phyloP scores from a whole-genome alignment of 2,329 filamentous ascomycete species.

The Penicillium nordicum region DNA sequence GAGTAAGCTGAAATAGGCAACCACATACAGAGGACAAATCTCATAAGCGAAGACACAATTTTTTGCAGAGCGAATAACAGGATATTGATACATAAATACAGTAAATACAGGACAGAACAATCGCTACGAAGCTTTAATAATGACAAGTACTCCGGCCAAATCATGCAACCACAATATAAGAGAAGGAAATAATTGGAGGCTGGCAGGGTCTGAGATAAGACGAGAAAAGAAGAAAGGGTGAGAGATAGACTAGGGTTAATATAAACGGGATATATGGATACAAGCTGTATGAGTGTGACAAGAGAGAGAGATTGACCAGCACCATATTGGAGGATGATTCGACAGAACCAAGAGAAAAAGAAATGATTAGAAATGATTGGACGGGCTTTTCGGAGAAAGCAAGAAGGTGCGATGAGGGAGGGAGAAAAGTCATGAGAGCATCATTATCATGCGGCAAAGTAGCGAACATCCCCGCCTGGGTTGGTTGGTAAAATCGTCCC shows the following conservation, averaged over 20 bases:
- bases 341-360: background rate
- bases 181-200: background rate
- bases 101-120: background rate
- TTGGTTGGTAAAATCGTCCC: background rate
- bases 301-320: background rate
- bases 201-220: background rate
- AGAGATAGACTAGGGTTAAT: slow-evolving; percentile 2
- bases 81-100: background rate
- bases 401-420: background rate
- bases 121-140: background rate
- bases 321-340: background rate
- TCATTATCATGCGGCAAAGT: slow-evolving; percentile 18
- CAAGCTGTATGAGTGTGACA: background rate
- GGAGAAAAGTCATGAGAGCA: slow-evolving; percentile 14
- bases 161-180: slow-evolving; percentile 7
- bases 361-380: slow-evolving; percentile 5
- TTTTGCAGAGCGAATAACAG: background rate
- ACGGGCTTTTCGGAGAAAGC: slow-evolving; percentile 9
- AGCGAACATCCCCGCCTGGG: background rate
- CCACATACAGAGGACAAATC: background rate
- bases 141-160: slow-evolving; percentile 8
- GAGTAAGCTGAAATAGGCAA: background rate
- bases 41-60: background rate
- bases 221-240: background rate
- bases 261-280: background rate